These are phyloP conservation scores for Lentinula aciculospora DNA, from an alignment of 768 basidiomycete species.

Conservation along the genomic window DNA sequence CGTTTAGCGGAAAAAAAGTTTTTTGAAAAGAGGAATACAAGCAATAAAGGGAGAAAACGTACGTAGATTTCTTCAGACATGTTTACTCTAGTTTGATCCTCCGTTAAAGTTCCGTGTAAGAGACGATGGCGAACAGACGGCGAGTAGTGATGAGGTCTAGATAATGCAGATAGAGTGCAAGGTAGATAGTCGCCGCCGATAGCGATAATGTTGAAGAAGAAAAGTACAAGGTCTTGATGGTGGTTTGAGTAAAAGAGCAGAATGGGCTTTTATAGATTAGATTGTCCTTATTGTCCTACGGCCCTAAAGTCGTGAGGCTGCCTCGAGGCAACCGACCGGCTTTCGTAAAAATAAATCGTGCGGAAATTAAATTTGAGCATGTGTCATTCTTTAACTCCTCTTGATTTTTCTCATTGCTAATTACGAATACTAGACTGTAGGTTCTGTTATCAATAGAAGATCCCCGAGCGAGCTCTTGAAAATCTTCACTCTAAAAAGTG, in stretches of 20 bases:
- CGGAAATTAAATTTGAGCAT: neutral
- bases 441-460: neutral
- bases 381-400: neutral
- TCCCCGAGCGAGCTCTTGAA: neutral
- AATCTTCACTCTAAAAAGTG: constrained; percentile 1
- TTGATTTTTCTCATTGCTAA: neutral
- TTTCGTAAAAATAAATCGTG: neutral
- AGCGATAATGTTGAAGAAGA: constrained; percentile 7
- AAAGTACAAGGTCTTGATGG: neutral
- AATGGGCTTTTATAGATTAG: constrained; percentile 4
- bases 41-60: neutral
- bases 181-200: neutral
- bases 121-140: neutral
- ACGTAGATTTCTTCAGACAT: constrained; percentile 1
- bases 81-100: no score
- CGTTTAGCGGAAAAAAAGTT: neutral
- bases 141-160: neutral
- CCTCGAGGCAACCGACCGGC: constrained; percentile 6
- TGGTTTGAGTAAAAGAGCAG: neutral
- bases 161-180: neutral
- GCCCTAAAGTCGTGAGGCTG: constrained; percentile 2
- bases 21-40: neutral
- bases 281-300: constrained; percentile 1
- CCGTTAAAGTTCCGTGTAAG: no score
- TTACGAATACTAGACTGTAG: neutral